Base-by-base conservation (phyloP, 2,329 filamentous ascomycete genomes). In the Alternaria sp. region DNA sequence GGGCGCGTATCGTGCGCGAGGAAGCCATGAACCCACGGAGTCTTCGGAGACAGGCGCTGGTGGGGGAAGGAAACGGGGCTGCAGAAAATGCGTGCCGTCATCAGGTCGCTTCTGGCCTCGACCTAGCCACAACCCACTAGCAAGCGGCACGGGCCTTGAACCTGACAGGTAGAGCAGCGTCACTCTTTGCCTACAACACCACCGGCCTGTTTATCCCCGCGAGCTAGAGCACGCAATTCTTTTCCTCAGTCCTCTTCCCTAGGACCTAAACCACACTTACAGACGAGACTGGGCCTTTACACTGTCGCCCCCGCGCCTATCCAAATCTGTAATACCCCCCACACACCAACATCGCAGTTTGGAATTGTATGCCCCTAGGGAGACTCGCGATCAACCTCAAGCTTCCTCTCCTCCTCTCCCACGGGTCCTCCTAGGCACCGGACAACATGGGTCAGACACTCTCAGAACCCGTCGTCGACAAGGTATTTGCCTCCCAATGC, bases 381-480 rank as follows among this genome's bases (percentile, higher is more conserved):
- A 68, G 51, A 56, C 54, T 37, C 62, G 50, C 59, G 56, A 63
- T 71, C 54, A 53, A 51, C 58, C 66, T 69, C 67, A 56, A 56
- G 55, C 58, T 67, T 50, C 56, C 66, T 54, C 61, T 61, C 64
- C 54, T 63, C 60, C 54, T 62, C 59, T 62, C 61, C 65, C 56
- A 54, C 54, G 59, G 64, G 65, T 71, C 67, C 66, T 70, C 54
- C 7, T 75, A 76, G 70, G 60, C 63, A 69, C 61, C 67, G 66
- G 66, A 65, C 71, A 75, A 42, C 50, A 99, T 99, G 95, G 95
- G 95, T 87, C 95, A 99, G 86, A 99, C 95, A 81, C 89, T 99
- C 78, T 98, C 94, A 76, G 95, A 99, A 85, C 95, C 95, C 75
- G 93, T 99, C 76, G 91, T 97, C 80, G 95, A 98, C 79, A 99